A percentile compares a stretch with the other conserved stretches of the same genome.
phyloP scores from a whole-genome alignment of 495 filamentous ascomycete genomes.

The Aspergillus incahuasiensis region DNA sequence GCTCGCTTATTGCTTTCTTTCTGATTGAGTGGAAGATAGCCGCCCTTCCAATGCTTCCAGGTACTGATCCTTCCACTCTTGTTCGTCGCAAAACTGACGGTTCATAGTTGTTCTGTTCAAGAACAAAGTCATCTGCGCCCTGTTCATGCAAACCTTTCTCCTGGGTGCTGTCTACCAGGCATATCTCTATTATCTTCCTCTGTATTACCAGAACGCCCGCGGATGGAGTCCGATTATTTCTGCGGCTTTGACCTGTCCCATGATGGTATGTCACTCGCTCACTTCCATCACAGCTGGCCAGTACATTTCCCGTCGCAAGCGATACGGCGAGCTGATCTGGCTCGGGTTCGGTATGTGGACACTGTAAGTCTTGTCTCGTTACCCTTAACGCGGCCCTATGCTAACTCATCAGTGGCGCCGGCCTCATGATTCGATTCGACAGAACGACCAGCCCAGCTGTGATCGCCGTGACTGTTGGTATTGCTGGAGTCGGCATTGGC shows the following conservation, averaged over 20 bases:
- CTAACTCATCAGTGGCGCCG: conserved; percentile 36
- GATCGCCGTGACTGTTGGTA: conserved; percentile 48
- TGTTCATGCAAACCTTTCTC: conserved; percentile 57
- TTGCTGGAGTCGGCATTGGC: conserved; percentile 54
- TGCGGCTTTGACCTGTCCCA: conserved; percentile 46
- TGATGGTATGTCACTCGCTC: conserved; percentile 50
- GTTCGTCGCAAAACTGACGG: neutral
- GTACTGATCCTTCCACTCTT: conserved; percentile 26
- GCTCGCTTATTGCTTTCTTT: conserved; percentile 44
- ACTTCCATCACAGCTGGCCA: conserved; percentile 51
- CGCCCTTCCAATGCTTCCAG: conserved; percentile 54
- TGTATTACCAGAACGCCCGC: conserved; percentile 53
- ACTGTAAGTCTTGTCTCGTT: conserved; percentile 30
- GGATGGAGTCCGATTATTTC: conserved; percentile 46
- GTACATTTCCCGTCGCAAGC: conserved; percentile 51
- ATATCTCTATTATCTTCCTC: conserved; percentile 48
- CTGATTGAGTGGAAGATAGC: conserved; percentile 57
- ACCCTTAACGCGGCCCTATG: neutral
- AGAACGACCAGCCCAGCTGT: conserved; percentile 41
- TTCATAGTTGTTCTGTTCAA: conserved; percentile 39
- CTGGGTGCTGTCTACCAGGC: conserved; percentile 56
- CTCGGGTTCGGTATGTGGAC: conserved; percentile 51
- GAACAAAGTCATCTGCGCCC: conserved; percentile 45
- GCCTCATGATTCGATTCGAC: conserved; percentile 49
- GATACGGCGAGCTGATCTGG: conserved; percentile 57